Base-by-base conservation (phyloP, 371 early-diverging fungal genomes). In the Scutellospora calospora region DNA sequence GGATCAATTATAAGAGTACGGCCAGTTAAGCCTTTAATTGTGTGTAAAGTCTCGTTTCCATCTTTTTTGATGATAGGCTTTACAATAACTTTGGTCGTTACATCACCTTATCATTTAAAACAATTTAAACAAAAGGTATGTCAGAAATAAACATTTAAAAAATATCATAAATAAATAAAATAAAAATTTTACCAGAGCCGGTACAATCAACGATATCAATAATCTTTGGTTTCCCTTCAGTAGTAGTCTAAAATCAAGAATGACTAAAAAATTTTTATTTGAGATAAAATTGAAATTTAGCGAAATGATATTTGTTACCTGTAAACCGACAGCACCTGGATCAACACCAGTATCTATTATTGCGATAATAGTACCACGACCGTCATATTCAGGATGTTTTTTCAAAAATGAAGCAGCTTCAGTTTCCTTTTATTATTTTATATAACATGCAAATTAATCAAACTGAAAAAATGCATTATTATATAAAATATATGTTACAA, bases 141-240 rank as follows among this genome's bases (percentile, higher is more conserved):
- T 38, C 66, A 66, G 14, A 69, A 41, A 6, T 65, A 16, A 41
- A 41, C 11, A 20, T 20, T 22, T 35, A 38, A 25, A 12, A 5
- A 22, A n/a, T 16, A 12, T 12, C 12, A 31, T 3, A 29, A 20
- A 65, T 72, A 18, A 5, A 18, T 51, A 52, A 5, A 71, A 6
- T 18, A 38, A 49, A 49, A 52, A 12, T 18, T 27, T 95, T 95
- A 80, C 96, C 96, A 82, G 84, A 81, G 52, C 98, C 97, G 12
- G 97, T 96, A 88, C 98, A 97, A 87, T 98, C 98, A 57, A 98
- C 92, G 77, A 95, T 91, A 85, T 97, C 97, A 52, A 97, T 87
- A 49, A 98, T 87, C 86, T 98, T 97, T 73, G 93, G 95, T 82
- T 91, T 91, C 62, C 97, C 97, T 74, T 96, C 95, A 11, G 94